Base-by-base conservation (phyloP, 148 eudicot species). In the Bassia scoparia region DNA sequence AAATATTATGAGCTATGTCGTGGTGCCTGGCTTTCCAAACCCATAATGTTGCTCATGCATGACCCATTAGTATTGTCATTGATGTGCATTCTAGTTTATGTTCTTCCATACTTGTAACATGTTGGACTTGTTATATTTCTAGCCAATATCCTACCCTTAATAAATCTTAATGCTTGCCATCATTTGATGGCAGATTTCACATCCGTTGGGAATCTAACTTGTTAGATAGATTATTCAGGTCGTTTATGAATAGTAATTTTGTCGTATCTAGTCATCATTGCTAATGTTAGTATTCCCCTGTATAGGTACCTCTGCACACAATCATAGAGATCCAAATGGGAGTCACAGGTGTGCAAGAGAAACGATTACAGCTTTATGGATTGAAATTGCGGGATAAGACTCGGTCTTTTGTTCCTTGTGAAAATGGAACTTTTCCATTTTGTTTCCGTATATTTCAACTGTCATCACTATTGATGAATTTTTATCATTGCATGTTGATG, bases 261-360 rank as follows among this genome's bases (percentile, higher is more conserved):
- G 49, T 43, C 43, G 10, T 41, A 24, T n/a, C 33, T 24, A 43
- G 53, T 66, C 0, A 0, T 48, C 7, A 26, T 38, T 69, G 61
- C 67, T 74, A 71, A 76, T 29, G 66, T 24, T 14, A 8, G 38
- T 56, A 29, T 2, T 31, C 52, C 29, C 72, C 78, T 67, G n/a
- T 84, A 73, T 86, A 95, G 98, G 78, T 95, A 83, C 99, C 99
- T n/a, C 93, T 95, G 49, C 99, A 95, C 80, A 95, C 99, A 60
- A 95, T 92, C 50, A 92, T 95, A 78, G 99, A 95, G 87, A 95
- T 95, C 79, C 96, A 90, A 77, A 95, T 92, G 99, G 99, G 99
- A 59, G 99, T 95, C 56, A 90, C 90, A 3, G 99, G 99, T 15
- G 97, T 95, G 67, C 96, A 92, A 82, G 99, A 95, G 90, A 95